These are phyloP conservation scores for Aspergillus panamensis DNA, from an alignment of 495 filamentous ascomycete genomes.

Conservation along the genomic window DNA sequence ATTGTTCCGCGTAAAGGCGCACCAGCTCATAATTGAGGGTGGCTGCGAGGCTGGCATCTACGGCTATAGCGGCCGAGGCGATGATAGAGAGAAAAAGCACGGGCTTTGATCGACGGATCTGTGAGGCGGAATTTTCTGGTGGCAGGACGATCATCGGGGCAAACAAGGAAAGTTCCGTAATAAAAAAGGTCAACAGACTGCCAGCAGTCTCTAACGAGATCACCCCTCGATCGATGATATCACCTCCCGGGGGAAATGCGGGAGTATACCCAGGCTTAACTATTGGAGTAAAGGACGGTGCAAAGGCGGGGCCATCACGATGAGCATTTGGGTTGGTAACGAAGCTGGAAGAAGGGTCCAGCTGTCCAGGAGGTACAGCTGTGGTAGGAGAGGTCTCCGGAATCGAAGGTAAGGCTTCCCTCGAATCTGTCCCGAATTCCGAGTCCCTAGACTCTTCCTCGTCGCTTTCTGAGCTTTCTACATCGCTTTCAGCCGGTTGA, in stretches of 20 bases:
- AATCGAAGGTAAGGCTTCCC: conserved; percentile 16
- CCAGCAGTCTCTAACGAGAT: conserved; percentile 44
- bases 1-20: conserved; percentile 44
- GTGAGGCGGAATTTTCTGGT: conserved; percentile 33
- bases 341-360: conserved; percentile 32
- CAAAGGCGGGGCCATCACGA: conserved; percentile 17
- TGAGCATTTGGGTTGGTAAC: conserved; percentile 16
- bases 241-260: conserved; percentile 20
- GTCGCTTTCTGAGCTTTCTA: conserved; percentile 31
- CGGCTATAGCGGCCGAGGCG: conserved; percentile 42
- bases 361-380: conserved; percentile 22
- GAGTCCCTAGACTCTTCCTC: conserved; percentile 24
- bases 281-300: conserved; percentile 18
- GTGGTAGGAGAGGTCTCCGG: conserved; percentile 24
- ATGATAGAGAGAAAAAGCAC: conserved; percentile 50
- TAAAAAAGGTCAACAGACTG: conserved; percentile 43
- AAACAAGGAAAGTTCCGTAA: conserved; percentile 39
- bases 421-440: conserved; percentile 18
- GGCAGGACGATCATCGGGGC: conserved; percentile 44
- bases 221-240: conserved; percentile 48
- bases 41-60: conserved; percentile 40
- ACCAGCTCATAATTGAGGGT: conserved; percentile 47
- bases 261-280: conserved; percentile 18
- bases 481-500: conserved; percentile 30
- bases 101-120: conserved; percentile 44